A percentile compares a stretch with the other conserved stretches of the same genome.
Conservation (phyloP, 2,329 filamentous ascomycete species). For the Cladophialophora yegresii region DNA sequence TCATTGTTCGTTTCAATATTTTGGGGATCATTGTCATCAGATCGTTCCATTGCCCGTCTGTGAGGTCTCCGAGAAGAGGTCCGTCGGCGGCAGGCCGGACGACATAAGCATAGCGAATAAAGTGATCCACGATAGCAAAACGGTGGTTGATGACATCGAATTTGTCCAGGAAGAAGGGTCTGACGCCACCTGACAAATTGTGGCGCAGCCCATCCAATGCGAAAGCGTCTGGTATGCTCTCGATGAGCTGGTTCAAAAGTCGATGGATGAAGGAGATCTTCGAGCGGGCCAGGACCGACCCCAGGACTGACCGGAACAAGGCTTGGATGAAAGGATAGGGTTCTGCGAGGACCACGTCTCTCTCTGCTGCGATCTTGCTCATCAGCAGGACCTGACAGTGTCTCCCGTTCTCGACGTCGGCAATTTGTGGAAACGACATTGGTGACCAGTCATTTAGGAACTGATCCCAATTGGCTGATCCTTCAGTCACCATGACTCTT, state of each 20-base stretch:
- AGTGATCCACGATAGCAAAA: conserved; percentile 23
- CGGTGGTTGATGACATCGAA: conserved; percentile 25
- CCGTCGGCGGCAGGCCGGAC: conserved; percentile 10
- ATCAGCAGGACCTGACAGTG: conserved; percentile 29
- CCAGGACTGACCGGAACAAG: conserved; percentile 24
- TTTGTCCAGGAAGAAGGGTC: conserved; percentile 6
- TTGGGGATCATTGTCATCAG: conserved; percentile 24
- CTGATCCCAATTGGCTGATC: conserved; percentile 21
- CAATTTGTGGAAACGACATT: conserved; percentile 20
- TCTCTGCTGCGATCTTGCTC: conserved; percentile 22
- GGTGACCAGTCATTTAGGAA: conserved; percentile 21
- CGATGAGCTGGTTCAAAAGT: conserved; percentile 24
- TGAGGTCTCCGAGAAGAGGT: conserved; percentile 4
- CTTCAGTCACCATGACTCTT: conserved; percentile 14
- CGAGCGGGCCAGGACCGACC: conserved; percentile 1
- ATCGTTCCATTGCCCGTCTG: conserved; percentile 13
- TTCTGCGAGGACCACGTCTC: conserved; percentile 13
- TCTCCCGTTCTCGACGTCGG: conserved; percentile 9
- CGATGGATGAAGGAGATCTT: conserved; percentile 27
- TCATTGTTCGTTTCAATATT: conserved; percentile 24
- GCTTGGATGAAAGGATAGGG: conserved; percentile 21
- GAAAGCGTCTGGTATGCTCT: conserved; percentile 19
- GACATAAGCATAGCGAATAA: conserved; percentile 25
- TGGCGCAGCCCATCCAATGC: conserved; percentile 17
- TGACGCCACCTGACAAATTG: conserved; percentile 7